Base-by-base conservation (phyloP, 139 green algal species). In the Coelastrella sp. region DNA sequence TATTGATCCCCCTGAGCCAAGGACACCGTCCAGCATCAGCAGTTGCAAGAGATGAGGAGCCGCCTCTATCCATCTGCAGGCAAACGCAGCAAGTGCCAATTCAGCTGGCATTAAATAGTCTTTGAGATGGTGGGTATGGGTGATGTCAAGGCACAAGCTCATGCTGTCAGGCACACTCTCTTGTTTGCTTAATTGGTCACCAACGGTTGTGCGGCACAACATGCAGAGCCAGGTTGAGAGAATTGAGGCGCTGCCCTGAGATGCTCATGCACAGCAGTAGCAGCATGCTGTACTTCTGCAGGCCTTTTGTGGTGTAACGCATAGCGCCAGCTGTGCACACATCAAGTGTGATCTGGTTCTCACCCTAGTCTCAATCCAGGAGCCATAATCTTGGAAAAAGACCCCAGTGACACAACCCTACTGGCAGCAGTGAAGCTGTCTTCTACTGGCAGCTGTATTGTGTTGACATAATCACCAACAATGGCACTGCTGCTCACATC, bases 381-480 rank as follows among this genome's bases (percentile, higher is more conserved):
- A 7, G 90, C 90, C 78, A 93, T 79, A 9, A 94, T 93, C 87
- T 94, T 94, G 17, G 70, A 89, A 78, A 93, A 94, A 57, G 68
- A 89, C 7, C 90, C 90, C 19, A 94, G 73, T 12, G 90, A 93
- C 73, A 94, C 63, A 6, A 94, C 92, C 22, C 49, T 56, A 22
- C 49, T 83, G 0, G 7, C 79, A 4, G 65, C 49, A n/a, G 24
- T 70, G 79, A 57, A 61, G 57, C 79, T 80, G 35, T 83, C 74
- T 59, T 60, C 25, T 58, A 20, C 24, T 59, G 25, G 25, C 17
- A 57, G 25, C 15, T 80, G 24, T 17, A 25, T 68, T 9, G 22
- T 59, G 63, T 57, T 74, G 25, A 49, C 59, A 9, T 59, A 27
- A 24, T 61, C 11, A n/a, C 68, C 82, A 10, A n/a, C 65, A n/a